A percentile compares a stretch with the other conserved stretches of the same genome.
These are phyloP conservation scores for Colletotrichum melonis DNA, from an alignment of 2,329 filamentous ascomycete species.

Conservation along the genomic window DNA sequence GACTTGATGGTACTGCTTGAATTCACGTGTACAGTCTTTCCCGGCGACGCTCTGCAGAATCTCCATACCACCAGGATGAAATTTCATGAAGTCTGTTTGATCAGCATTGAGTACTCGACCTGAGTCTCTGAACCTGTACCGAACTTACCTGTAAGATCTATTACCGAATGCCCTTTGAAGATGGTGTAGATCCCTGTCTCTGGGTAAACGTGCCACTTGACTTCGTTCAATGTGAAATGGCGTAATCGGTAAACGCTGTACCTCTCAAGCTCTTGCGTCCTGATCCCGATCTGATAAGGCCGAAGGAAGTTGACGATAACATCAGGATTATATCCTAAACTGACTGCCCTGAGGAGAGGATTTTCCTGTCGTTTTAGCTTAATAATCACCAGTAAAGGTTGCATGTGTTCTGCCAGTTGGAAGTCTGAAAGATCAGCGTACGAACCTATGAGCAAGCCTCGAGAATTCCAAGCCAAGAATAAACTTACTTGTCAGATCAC, in stretches of 20 bases:
- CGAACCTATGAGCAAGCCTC: background rate
- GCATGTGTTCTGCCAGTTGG: background rate
- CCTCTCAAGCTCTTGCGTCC: too few species aligned
- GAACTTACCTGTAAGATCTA: background rate
- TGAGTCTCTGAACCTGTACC: background rate
- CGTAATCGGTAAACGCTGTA: background rate
- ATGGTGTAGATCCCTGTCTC: slow-evolving; percentile 4
- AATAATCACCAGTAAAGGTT: background rate
- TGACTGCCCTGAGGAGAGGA: background rate
- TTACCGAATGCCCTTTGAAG: background rate
- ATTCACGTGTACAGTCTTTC: background rate
- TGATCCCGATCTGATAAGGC: background rate
- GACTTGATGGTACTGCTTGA: background rate
- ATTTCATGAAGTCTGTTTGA: background rate
- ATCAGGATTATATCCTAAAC: background rate
- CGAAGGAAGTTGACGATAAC: background rate
- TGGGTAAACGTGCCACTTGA: background rate
- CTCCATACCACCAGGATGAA: background rate
- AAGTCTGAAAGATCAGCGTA: background rate
- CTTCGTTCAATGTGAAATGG: background rate
- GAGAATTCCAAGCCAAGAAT: background rate
- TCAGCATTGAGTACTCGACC: background rate
- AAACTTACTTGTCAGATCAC: background rate
- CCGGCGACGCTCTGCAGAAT: background rate
- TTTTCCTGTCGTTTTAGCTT: background rate